Base-by-base conservation (phyloP, 129 eudicot species). In the Scalesia atractyloides region DNA sequence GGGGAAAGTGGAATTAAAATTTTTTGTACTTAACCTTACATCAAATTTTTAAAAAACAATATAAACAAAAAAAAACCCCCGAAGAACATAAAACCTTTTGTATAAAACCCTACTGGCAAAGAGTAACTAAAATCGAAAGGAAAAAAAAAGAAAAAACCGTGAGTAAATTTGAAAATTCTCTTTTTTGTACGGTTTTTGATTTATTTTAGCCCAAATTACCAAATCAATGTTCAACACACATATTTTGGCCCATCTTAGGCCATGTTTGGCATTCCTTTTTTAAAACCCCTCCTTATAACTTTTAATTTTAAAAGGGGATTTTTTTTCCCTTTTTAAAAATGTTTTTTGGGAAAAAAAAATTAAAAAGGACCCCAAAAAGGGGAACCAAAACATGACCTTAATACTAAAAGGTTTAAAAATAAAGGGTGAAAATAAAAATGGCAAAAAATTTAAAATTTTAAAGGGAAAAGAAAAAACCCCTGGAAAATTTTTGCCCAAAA, bases 71-170 rank as follows among this genome's bases (percentile, higher is more conserved):
- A 26, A 49, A 24, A 20, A 12, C 66, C 61, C 9, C 56, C 46
- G 64, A 65, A 18, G 62, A 66, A 65, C 54, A 52, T 65, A 86
- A 47, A 80, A 86, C 92, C 96, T n/a, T n/a, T n/a, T 86, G 92
- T 57, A 82, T 18, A 69, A 77, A 66, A 84, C 85, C 73, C 84
- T 92, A 49, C 96, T 82, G 78, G 72, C 39, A 76, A 82, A 89
- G 17, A 89, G 81, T 14, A 83, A 58, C n/a, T 69, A 75, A 76
- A 69, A 74, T 52, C 96, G 96, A 82, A 82, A 62, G 53, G 15
- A 54, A 52, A 56, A 73, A 69, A 43, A 15, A 76, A 52, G 20
- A 48, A 48, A 30, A 73, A 11, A 9, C 14, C 18, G 11, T 73
- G 65, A 49, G 20, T 54, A 36, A 41, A 36, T 65, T 51, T n/a